Base-by-base conservation (phyloP, 2,329 filamentous ascomycete species). In the Penicillium sclerotigenum region DNA sequence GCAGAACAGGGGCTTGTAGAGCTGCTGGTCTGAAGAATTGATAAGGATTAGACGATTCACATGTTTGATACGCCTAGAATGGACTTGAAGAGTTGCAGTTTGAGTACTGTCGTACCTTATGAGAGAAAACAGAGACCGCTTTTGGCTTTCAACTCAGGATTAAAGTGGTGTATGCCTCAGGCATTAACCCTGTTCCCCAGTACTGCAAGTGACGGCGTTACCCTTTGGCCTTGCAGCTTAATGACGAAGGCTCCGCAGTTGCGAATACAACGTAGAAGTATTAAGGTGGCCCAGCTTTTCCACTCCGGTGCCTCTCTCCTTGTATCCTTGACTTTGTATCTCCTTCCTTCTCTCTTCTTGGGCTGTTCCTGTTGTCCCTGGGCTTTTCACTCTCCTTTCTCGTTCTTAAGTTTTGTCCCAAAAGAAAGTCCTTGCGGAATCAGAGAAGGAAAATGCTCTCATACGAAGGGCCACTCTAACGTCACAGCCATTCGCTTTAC, bases 401-500 rank as follows among this genome's bases (percentile, higher is more conserved):
- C 38, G 48, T 34, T 58, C 43, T 57, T 61, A 59, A 57, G 37
- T 56, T 60, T 43, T 59, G 56, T 54, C 47, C 59, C 45, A 52
- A 40, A 49, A 53, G 57, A 54, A 34, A 40, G 52, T 50, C 22
- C 65, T 71, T 68, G 64, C 57, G 37, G 29, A 41, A 63, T 58
- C 59, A 68, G 59, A 62, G 62, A 64, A 67, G 55, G 58, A 66
- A 59, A 51, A 51, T 57, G 65, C 59, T 67, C 66, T 72, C 67
- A 71, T 71, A 71, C 69, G 66, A 69, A 67, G 68, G 71, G 63
- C 67, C 71, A 65, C 65, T 67, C 61, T 64, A 68, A 65, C 16
- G 20, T 43, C 38, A 72, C 71, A 67, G 65, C 71, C 64, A 70
- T 71, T 72, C 68, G 69, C 68, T 73, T 75, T 75, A 75, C 73